Percentiles rank a stretch among this genome's conserved stretches.
Evolutionary conservation across 306 rosid genomes (phyloP).

Genomic region (Sesbania bispinosa): DNA sequence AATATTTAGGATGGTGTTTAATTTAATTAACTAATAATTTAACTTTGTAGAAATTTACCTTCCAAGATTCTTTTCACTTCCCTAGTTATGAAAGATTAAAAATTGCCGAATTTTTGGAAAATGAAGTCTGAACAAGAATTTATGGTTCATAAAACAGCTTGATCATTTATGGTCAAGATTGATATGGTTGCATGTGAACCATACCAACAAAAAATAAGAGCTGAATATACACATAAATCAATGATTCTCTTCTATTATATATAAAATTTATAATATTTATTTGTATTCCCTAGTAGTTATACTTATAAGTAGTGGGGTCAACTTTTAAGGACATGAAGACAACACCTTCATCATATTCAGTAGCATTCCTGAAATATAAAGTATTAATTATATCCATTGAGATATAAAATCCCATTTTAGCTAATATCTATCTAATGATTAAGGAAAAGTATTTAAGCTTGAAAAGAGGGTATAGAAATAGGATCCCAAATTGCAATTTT

Average conservation of each 20-base stretch:
- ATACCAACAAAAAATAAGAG: conserved; percentile 1
- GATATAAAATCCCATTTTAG: conserved; percentile 1
- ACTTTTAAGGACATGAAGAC: conserved; percentile 29
- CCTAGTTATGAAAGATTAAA: not conserved
- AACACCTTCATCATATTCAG: conserved; percentile 28
- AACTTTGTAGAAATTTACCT: not conserved
- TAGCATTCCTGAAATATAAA: conserved; percentile 4
- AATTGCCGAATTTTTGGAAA: not conserved
- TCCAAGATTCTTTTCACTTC: not conserved
- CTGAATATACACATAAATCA: not conserved
- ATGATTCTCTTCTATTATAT: not conserved
- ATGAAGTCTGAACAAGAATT: too few species aligned
- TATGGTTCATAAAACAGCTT: not conserved
- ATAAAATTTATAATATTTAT: not conserved
- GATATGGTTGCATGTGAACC: conserved; percentile 31
- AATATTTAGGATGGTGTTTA: too few species aligned
- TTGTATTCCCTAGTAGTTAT: not conserved
- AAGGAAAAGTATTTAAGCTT: not conserved
- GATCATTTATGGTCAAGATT: conserved; percentile 6
- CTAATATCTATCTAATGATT: not conserved
- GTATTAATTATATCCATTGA: not conserved
- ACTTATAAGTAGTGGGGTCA: not conserved
- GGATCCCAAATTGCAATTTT: conserved; percentile 12
- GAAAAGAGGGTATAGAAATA: not conserved
- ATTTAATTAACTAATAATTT: too few species aligned